Conservation (phyloP, 352 stramenopile species). For the Plasmopara muralis region DNA sequence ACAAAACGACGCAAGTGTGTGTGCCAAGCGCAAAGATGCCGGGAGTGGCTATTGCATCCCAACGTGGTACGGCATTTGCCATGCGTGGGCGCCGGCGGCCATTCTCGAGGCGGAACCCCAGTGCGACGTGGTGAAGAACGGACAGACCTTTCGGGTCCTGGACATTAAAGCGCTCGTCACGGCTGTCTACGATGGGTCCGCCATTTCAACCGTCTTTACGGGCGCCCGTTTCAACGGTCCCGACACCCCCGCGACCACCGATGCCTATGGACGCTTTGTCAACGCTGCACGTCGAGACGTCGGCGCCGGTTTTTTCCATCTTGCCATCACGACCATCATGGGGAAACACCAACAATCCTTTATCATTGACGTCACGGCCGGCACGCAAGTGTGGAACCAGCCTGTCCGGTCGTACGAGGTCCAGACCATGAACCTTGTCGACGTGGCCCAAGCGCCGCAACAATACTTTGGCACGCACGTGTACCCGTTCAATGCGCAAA, state of each 20-base stretch:
- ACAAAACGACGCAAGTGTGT: conserved; percentile 21
- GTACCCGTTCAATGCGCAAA: conserved; percentile 45
- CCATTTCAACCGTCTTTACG: conserved; percentile 32
- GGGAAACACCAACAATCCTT: conserved; percentile 37
- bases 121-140: conserved; percentile 34
- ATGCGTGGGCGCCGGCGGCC: conserved; percentile 36
- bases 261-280: conserved; percentile 41
- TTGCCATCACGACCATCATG: conserved; percentile 43
- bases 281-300: conserved; percentile 38
- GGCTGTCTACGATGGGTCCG: conserved; percentile 32
- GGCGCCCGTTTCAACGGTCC: conserved; percentile 35
- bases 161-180: conserved; percentile 46
- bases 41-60: conserved; percentile 34
- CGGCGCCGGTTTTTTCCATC: conserved; percentile 42
- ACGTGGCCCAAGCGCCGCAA: conserved; percentile 17
- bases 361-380: conserved; percentile 35
- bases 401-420: conserved; percentile 41
- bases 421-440: conserved; percentile 24
- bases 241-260: conserved; percentile 11
- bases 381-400: conserved; percentile 49
- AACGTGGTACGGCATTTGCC: conserved; percentile 41
- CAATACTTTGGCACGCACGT: conserved; percentile 26
- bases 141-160: conserved; percentile 34
- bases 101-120: conserved; percentile 33
- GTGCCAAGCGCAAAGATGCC: conserved; percentile 20